Evolutionary conservation across 1,284 basidiomycete species (phyloP).

Genomic region (Farysia itapuensis): DNA sequence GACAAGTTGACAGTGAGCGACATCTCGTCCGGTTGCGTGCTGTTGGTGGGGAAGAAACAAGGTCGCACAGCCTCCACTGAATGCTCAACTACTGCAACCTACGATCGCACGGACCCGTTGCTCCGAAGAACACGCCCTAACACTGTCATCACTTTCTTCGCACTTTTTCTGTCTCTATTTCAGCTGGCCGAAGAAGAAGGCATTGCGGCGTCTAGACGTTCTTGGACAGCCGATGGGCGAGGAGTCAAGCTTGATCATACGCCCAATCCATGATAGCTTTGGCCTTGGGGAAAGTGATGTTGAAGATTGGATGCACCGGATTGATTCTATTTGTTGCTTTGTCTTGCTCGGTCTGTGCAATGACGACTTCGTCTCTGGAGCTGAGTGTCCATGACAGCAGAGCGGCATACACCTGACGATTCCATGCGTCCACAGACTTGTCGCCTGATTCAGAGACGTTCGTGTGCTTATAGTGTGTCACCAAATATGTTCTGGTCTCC

Average conservation of each 20-base stretch:
- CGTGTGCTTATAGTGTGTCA: slow-evolving; percentile 3
- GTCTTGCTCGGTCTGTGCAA: slow-evolving; percentile 6
- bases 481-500: slow-evolving; percentile 7
- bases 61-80: too few species aligned
- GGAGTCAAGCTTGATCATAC: slow-evolving; percentile 30
- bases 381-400: slow-evolving; percentile 36
- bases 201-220: too few species aligned
- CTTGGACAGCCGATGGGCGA: too few species aligned
- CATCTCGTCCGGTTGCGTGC: too few species aligned
- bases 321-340: slow-evolving; percentile 22
- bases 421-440: slow-evolving; percentile 18
- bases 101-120: too few species aligned
- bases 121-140: too few species aligned
- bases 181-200: too few species aligned
- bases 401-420: slow-evolving; percentile 24
- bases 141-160: too few species aligned
- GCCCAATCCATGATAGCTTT: slow-evolving; percentile 50
- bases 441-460: not conserved
- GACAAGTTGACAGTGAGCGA: slow-evolving; percentile 67
- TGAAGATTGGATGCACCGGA: slow-evolving; percentile 51
- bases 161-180: too few species aligned
- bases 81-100: too few species aligned
- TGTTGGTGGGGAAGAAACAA: too few species aligned
- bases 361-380: slow-evolving; percentile 12
- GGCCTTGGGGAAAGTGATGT: slow-evolving; percentile 38